These are phyloP conservation scores for Annulohypoxylon maeteangense DNA, from an alignment of 495 filamentous ascomycete genomes.

Conservation along the genomic window DNA sequence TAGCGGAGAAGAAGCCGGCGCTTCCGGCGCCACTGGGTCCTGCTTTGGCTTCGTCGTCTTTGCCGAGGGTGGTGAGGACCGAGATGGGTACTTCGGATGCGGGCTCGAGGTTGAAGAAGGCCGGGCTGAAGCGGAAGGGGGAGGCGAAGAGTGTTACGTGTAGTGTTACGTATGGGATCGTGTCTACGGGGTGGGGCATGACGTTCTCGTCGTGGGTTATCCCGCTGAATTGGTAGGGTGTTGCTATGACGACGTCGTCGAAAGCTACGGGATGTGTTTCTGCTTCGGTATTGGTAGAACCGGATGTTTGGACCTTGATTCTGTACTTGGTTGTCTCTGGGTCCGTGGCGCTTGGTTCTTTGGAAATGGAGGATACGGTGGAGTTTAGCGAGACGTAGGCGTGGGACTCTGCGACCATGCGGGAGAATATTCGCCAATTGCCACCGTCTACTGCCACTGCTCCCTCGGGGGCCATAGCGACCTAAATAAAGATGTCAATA, in stretches of 20 bases:
- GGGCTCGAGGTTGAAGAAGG: conserved; percentile 72
- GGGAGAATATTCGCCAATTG: conserved; percentile 94
- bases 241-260: conserved; percentile 82
- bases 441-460: conserved; percentile 83
- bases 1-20: conserved; percentile 88
- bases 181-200: conserved; percentile 66
- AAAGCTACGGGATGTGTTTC: conserved; percentile 61
- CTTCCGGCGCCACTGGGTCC: conserved; percentile 68
- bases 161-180: conserved; percentile 82
- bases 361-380: conserved; percentile 69
- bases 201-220: conserved; percentile 61
- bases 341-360: conserved; percentile 47
- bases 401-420: conserved; percentile 74
- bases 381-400: conserved; percentile 75
- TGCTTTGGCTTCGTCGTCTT: conserved; percentile 59
- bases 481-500: conserved; percentile 40
- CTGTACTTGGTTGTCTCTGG: conserved; percentile 56
- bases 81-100: conserved; percentile 68
- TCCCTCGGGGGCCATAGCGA: conserved; percentile 83
- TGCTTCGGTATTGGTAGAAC: conserved; percentile 32
- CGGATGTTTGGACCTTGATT: conserved; percentile 55
- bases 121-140: conserved; percentile 71
- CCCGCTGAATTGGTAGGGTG: conserved; percentile 79
- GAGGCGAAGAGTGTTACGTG: conserved; percentile 92
- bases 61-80: conserved; percentile 85